phyloP scores from a whole-genome alignment of 2,329 filamentous ascomycete species.

The Ciborinia camelliae region DNA sequence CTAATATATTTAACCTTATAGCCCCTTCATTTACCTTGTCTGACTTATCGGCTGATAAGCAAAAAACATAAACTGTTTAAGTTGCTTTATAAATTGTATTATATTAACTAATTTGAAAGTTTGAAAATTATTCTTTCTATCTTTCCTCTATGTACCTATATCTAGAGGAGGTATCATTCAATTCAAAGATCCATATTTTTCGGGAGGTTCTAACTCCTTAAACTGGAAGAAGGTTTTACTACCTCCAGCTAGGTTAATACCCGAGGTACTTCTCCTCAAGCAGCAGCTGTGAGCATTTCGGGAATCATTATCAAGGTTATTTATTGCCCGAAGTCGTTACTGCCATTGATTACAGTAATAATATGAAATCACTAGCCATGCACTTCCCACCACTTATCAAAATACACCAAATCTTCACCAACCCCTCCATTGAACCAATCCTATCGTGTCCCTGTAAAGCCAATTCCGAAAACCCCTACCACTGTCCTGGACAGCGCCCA shows the following conservation, averaged over 20 bases:
- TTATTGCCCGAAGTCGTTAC: slow-evolving; percentile 8
- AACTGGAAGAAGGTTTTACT: not conserved
- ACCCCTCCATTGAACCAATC: not conserved
- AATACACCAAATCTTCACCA: not conserved
- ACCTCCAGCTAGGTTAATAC: too few relatives aligned
- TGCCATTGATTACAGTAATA: not conserved
- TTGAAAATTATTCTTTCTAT: not conserved
- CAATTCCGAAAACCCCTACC: slow-evolving; percentile 3
- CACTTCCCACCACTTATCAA: not conserved
- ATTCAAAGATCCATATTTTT: not conserved
- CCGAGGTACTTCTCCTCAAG: not conserved
- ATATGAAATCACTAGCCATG: not conserved
- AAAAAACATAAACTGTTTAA: not conserved
- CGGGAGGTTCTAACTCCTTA: not conserved
- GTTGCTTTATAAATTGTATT: not conserved
- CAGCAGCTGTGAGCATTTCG: not conserved
- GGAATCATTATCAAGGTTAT: not conserved
- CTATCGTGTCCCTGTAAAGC: not conserved
- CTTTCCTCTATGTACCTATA: not conserved
- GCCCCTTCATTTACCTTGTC: slow-evolving; percentile 1
- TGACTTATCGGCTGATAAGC: not conserved
- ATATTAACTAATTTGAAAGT: not conserved
- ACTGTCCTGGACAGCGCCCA: slow-evolving; percentile 4
- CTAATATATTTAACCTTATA: not conserved
- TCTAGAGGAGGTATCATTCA: not conserved